Base-by-base conservation (phyloP, 1,139 yeast genomes). In the Scheffersomyces parashehatae region DNA sequence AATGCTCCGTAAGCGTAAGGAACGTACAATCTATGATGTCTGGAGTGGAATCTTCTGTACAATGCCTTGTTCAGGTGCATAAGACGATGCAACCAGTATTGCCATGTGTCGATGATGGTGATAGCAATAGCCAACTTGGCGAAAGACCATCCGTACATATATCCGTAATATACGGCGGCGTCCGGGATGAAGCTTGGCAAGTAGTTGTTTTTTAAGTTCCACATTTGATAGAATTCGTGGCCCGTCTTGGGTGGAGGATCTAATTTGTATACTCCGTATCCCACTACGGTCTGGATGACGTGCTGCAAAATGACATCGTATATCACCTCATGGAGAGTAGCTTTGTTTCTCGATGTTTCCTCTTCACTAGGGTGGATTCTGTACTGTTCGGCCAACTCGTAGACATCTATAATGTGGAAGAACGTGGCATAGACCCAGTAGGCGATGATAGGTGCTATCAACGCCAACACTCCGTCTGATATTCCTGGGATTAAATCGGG, bases 1-100 rank as follows among this genome's bases (percentile, higher is more conserved):
- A 93, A 75, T 3, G 99, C 99, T 39, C 99, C 99, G 65, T 79
- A 91, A 1, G 99, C 97, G 65, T 89, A 93, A 9, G 99, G 99
- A 28, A 93, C 97, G 59, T 93, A 91, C 41, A 93, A 75, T 42
- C 95, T 74, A 66, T 93, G 99, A 66, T 93, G 99, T 54, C 96
- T 85, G 3, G 98, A 88, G 65, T 93, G 99, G 73, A 89, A 87
- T 47, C 82, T 73, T 49, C 79, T 78, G 75, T 93, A 93, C 41
- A 91, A 70, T 47, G 75, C 70, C 60, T 83, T 83, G 75, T 88
- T 88, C 60, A 77, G 62, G 62, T 93, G 99, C 98, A 93, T 91
- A 52, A 77, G 62, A 51, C 96, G 79, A 64, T 93, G 99, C 50
- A 90, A 73, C 75, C 83, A 82, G 66, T 88, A 90, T 68, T 93